Base-by-base conservation (phyloP, 768 basidiomycete species). In the Hygrocybe coccinea region DNA sequence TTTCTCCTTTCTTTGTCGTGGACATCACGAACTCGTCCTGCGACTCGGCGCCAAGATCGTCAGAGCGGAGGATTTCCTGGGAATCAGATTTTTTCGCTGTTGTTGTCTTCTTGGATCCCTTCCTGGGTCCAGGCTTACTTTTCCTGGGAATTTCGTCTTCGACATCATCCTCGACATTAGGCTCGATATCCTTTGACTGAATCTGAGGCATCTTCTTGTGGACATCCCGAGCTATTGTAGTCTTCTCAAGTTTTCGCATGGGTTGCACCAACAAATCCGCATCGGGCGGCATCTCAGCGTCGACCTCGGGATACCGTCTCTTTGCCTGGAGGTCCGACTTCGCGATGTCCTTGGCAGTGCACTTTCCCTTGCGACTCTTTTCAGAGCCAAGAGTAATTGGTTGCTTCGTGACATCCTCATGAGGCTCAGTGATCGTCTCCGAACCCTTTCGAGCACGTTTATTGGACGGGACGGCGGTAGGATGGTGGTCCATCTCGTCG, bases 161-260 rank as follows among this genome's bases (percentile, higher is more conserved):
- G 7, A 60, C 59, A 6, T 63, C 54, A 41, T 64, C 60, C 52
- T 64, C 60, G 21, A 60, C 56, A 35, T 62, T 24, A 19, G 33
- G 25, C 19, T 17, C 17, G 55, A 21, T 34, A 19, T 56, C 52
- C 15, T 47, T 48, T 7, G 29, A 17, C 10, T 50, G n/a, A 29
- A 24, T 51, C 24, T n/a, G 36, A 22, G 33, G 48, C 44, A 25
- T 54, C 50, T 37, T 52, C 55, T 46, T 43, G 56, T 7, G 4
- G 11, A 22, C 5, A 5, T 22, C n/a, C n/a, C n/a, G n/a, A 19
- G n/a, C 5, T 17, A 15, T 3, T 21, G 3, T 15, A 15, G 14
- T 15, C 5, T 15, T 41, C 14, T 15, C 39, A 41, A 21, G 4
- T 15, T 21, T 41, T 41, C 29, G 29, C 29, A 8, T 3, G 29